phyloP scores from a whole-genome alignment of 331 rosid genomes.

The Rosa hybrid region DNA sequence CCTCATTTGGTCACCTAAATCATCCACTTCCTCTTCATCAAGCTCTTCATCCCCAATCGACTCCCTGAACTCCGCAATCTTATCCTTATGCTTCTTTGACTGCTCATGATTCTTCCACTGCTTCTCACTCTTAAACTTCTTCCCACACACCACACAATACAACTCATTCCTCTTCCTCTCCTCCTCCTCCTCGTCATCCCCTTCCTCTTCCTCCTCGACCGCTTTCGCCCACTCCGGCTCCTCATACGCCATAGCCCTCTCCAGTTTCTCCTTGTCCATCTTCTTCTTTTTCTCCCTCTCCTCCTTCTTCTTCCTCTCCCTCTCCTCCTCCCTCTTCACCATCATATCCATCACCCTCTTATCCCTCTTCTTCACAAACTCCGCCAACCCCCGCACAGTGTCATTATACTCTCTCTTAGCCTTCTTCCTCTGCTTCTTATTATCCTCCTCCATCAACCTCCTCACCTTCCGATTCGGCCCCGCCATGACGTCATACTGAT shows the following conservation, averaged over 20 bases:
- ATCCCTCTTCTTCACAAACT: slow-evolving; percentile 94
- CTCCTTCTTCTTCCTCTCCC: slow-evolving; percentile 69
- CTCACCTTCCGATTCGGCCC: slow-evolving; percentile 73
- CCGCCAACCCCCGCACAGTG: slow-evolving; percentile 86
- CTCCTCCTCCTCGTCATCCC: slow-evolving; percentile 29
- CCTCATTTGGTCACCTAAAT: slow-evolving; percentile 17
- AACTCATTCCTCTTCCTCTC: slow-evolving; percentile 57
- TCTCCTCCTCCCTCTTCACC: slow-evolving; percentile 66
- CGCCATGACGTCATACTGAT: slow-evolving; percentile 66
- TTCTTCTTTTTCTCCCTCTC: slow-evolving; percentile 73
- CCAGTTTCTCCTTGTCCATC: slow-evolving; percentile 72
- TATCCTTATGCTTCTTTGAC: slow-evolving; percentile 91
- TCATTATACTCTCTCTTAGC: slow-evolving; percentile 89
- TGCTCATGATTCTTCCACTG: slow-evolving; percentile 99
- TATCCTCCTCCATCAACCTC: slow-evolving; percentile 94
- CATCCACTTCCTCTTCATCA: slow-evolving; percentile 36
- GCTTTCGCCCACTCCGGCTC: slow-evolving; percentile 80
- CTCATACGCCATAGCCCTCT: slow-evolving; percentile 69
- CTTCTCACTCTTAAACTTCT: slow-evolving; percentile 99
- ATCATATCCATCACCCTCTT: slow-evolving; percentile 93
- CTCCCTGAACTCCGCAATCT: slow-evolving; percentile 72
- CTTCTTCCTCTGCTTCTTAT: slow-evolving; percentile 83
- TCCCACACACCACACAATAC: slow-evolving; percentile 90
- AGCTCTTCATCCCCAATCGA: slow-evolving; percentile 59
- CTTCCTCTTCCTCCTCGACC: slow-evolving; percentile 46